These are phyloP conservation scores for Dipodascopsis uninucleata DNA, from an alignment of 805 yeast species.

Conservation along the genomic window DNA sequence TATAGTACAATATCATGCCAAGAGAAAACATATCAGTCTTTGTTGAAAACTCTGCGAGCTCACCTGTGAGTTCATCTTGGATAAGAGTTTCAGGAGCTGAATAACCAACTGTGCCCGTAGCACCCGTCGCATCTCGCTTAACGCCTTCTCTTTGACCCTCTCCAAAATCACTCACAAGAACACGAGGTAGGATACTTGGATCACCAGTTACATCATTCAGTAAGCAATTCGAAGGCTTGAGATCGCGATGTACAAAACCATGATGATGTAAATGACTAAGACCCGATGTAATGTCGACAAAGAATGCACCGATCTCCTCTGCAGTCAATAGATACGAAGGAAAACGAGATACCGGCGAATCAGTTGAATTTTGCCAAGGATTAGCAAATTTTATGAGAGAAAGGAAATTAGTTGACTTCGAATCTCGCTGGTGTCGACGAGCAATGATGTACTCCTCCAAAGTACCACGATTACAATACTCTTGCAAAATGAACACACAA, in stretches of 20 bases:
- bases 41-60: conserved; percentile 56
- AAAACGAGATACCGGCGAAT: no score
- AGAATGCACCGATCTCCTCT: conserved; percentile 63
- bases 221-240: conserved; percentile 85
- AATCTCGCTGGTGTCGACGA: no score
- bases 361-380: no score
- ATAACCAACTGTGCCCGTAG: conserved; percentile 83
- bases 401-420: no score
- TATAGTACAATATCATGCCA: conserved; percentile 75
- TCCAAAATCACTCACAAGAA: conserved; percentile 84
- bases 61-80: conserved; percentile 31
- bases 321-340: no score
- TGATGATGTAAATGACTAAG: conserved; percentile 66
- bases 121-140: conserved; percentile 64
- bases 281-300: conserved; percentile 66
- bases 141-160: conserved; percentile 77
- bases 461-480: conserved; percentile 86
- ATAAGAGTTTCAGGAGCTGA: conserved; percentile 78
- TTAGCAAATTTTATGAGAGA: no score
- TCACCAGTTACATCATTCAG: conserved; percentile 34
- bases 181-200: conserved; percentile 49
- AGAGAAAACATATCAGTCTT: conserved; percentile 77
- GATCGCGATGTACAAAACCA: conserved; percentile 81
- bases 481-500: conserved; percentile 76
- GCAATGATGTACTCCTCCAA: conserved; percentile 75